phyloP scores from a whole-genome alignment of 1,139 yeast species.

The Debaryomyces sp. region DNA sequence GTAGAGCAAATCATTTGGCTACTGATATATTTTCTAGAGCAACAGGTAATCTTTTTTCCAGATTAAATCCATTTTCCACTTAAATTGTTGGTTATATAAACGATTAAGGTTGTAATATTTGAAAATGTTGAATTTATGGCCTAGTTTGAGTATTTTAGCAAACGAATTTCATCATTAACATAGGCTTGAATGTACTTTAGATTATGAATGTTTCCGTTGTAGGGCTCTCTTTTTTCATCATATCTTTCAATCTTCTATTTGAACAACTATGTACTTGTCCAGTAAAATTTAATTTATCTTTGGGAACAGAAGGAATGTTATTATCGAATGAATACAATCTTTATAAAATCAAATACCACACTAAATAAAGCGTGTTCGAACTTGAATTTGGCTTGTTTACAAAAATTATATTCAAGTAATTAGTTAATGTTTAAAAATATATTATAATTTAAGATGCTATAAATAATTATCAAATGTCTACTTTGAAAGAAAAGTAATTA shows the following conservation, averaged over 20 bases:
- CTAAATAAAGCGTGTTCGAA: no score
- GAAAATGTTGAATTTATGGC: neutral
- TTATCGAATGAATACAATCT: no score
- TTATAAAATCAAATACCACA: no score
- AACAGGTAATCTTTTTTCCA: conserved; percentile 48
- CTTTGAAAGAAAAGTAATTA: neutral
- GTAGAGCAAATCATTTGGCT: conserved; percentile 71
- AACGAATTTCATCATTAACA: neutral
- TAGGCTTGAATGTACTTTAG: neutral
- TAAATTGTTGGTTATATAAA: neutral
- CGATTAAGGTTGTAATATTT: neutral
- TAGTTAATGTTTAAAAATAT: no score
- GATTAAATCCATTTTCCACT: conserved; percentile 49
- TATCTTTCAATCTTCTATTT: neutral
- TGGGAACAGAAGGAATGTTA: no score
- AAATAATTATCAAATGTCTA: no score
- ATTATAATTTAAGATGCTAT: no score
- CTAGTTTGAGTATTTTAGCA: neutral
- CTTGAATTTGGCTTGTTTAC: no score
- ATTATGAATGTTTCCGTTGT: neutral
- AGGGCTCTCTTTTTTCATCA: neutral
- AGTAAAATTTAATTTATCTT: no score
- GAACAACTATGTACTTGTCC: no score
- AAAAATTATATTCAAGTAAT: no score
- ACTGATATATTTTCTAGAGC: conserved; percentile 53